Base-by-base conservation (phyloP, 1,284 basidiomycete species). In the Apiotrichum gracile region DNA sequence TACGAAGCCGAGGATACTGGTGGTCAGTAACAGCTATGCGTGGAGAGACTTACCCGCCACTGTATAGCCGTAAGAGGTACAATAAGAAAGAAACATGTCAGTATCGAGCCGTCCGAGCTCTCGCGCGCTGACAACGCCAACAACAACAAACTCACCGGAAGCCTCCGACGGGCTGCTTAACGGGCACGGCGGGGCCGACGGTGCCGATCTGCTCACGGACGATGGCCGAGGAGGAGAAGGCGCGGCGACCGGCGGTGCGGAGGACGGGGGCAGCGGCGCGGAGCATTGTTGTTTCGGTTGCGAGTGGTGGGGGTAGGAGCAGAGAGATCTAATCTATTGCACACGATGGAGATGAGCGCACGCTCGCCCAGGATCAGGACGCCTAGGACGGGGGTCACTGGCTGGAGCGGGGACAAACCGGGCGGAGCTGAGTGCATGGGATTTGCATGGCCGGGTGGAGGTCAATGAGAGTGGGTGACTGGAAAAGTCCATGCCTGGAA, bases 1-100 rank as follows among this genome's bases (percentile, higher is more conserved):
- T 41, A 93, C 76, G 70, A 94, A 94, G 0, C 91, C 91, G 26
- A 92, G 81, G 52, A 94, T 83, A 47, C 89, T 92, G 62, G 35
- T n/a, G 39, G 47, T 54, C 51, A 31, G 55, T 31, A 29, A 37
- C n/a, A 53, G 22, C 1, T 8, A 6, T 6, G 26, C 14, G 19
- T 4, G 22, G 14, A 6, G 39, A 21, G 19, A 73, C 83, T 73
- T 60, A 88, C 88, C 88, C 87, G 75, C 88, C 87, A 59, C 87
- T 62, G 46, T 31, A 35, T 5, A 5, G 16, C 24, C 17, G 13
- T 13, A 22, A n/a, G 24, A 29, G 17, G 44, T 26, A 25, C 33
- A 25, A 47, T 21, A 13, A 14, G 24, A 21, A 42, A n/a, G 33
- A 16, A 40, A 33, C 19, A 41, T 22, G 42, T 40, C 31, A 47